phyloP scores from a whole-genome alignment of 495 filamentous ascomycete species.

The Penicillium samsonianum region DNA sequence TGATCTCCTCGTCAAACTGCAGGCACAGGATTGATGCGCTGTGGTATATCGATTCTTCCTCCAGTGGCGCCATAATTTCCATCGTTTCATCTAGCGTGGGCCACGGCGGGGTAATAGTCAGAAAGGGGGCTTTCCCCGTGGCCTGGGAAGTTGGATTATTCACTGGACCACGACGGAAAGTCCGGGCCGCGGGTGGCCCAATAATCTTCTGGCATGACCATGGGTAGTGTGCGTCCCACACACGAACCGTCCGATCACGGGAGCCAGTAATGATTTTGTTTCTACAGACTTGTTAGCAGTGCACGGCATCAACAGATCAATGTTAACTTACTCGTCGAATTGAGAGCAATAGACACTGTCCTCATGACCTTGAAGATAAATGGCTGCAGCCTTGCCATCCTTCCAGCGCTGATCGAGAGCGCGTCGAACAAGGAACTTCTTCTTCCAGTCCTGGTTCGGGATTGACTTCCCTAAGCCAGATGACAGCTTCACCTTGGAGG shows the following conservation, averaged over 20 bases:
- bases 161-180: constrained; percentile 32
- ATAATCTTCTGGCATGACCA: constrained; percentile 81
- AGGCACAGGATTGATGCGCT: constrained; percentile 91
- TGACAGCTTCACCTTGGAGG: constrained; percentile 45
- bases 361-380: constrained; percentile 87
- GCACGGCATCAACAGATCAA: background rate
- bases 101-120: constrained; percentile 47
- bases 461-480: constrained; percentile 52
- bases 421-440: constrained; percentile 73
- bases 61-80: constrained; percentile 32
- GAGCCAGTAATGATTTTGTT: constrained; percentile 96
- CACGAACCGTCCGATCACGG: constrained; percentile 87
- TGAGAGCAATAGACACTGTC: constrained; percentile 98
- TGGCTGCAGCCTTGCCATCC: constrained; percentile 70
- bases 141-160: constrained; percentile 43
- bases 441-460: constrained; percentile 76
- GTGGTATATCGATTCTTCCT: constrained; percentile 58
- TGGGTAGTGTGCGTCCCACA: constrained; percentile 87
- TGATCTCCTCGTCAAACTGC: constrained; percentile 86
- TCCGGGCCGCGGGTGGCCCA: constrained; percentile 47
- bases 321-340: constrained; percentile 80
- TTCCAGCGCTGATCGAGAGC: constrained; percentile 79
- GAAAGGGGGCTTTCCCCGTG: constrained; percentile 44
- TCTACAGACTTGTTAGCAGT: constrained; percentile 41
- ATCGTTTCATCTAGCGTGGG: constrained; percentile 31